A percentile compares a stretch with the other conserved stretches of the same genome.
Conservation (phyloP, 768 basidiomycete species). For the Mycena rebaudengoi region DNA sequence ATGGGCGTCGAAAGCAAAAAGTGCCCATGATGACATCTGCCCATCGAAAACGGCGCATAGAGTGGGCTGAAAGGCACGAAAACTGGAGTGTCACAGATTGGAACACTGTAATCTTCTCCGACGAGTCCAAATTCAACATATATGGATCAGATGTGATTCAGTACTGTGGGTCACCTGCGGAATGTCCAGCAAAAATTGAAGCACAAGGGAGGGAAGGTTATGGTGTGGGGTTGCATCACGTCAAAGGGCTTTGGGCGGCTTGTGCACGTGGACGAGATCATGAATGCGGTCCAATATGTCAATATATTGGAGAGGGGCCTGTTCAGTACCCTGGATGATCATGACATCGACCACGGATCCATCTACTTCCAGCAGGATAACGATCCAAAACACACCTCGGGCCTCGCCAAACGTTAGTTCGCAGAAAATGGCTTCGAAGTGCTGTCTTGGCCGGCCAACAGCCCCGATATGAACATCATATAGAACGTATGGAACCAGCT, state of each 20-base stretch:
- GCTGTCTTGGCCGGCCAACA: slow-evolving; percentile 2
- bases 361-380: neutral
- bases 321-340: neutral
- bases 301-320: neutral
- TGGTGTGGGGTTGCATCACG: neutral
- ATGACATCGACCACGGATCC: neutral
- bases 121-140: too few relatives aligned
- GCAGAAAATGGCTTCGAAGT: slow-evolving; percentile 2
- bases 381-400: too few relatives aligned
- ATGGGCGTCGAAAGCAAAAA: neutral
- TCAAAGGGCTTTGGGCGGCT: neutral
- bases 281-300: neutral
- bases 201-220: too few relatives aligned
- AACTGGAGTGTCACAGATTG: neutral
- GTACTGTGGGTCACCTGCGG: too few relatives aligned
- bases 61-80: neutral
- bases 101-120: neutral
- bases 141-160: too few relatives aligned
- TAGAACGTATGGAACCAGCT: neutral
- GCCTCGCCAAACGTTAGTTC: neutral
- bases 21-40: neutral
- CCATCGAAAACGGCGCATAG: neutral
- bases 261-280: neutral
- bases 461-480: neutral
- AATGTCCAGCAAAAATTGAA: too few relatives aligned